These are phyloP conservation scores for Leccinum subspadiceum DNA, from an alignment of 1,284 basidiomycete species.

Conservation along the genomic window DNA sequence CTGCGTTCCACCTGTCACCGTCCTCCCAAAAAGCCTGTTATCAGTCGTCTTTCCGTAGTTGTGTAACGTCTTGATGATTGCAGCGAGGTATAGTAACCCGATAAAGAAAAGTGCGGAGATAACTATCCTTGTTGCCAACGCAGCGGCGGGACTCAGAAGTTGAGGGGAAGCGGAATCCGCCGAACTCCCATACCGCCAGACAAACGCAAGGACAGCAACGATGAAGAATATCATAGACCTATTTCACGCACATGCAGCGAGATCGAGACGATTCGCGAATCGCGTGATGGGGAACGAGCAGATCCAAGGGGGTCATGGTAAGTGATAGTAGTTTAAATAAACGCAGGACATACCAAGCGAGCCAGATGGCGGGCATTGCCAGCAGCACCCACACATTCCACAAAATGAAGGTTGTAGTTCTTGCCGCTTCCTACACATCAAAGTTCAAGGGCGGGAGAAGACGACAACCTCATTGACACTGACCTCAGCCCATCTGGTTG, in stretches of 20 bases:
- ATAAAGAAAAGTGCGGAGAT: slow-evolving; percentile 56
- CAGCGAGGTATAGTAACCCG: slow-evolving; percentile 58
- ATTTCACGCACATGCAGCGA: background rate
- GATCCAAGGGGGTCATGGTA: background rate
- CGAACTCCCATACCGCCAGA: slow-evolving; percentile 66
- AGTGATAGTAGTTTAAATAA: background rate
- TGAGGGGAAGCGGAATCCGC: slow-evolving; percentile 40
- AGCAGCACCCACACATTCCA: slow-evolving; percentile 84
- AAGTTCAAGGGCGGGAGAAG: background rate
- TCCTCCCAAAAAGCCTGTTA: background rate
- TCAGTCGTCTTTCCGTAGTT: slow-evolving; percentile 46
- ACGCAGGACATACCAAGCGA: slow-evolving; percentile 54
- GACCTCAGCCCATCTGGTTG: slow-evolving; percentile 75
- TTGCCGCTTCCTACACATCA: slow-evolving; percentile 58
- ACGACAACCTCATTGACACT: no score
- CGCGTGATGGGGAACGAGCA: background rate
- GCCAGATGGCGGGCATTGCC: slow-evolving; percentile 71
- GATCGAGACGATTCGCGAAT: background rate
- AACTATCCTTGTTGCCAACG: slow-evolving; percentile 53
- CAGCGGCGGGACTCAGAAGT: slow-evolving; percentile 32
- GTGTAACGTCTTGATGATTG: slow-evolving; percentile 63
- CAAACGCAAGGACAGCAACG: slow-evolving; percentile 63
- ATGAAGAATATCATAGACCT: slow-evolving; percentile 73
- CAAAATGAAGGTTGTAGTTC: slow-evolving; percentile 59
- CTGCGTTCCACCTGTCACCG: background rate